phyloP scores from a whole-genome alignment of 305 asterid species.

The Fraxinus paxiana region DNA sequence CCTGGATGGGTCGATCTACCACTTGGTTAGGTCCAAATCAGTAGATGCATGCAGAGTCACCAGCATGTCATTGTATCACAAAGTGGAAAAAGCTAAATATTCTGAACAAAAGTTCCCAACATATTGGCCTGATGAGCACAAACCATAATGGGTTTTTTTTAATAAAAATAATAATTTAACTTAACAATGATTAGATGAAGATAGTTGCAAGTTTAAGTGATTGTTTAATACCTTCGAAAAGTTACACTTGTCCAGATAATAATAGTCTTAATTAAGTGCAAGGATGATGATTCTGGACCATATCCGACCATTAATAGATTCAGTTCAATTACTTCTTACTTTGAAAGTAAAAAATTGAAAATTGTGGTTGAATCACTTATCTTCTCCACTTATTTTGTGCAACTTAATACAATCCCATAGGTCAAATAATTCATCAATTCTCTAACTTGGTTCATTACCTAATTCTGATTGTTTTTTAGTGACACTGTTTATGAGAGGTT shows the following conservation, averaged over 20 bases:
- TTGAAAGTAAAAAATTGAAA: neutral
- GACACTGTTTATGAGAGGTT: no score
- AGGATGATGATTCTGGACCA: neutral
- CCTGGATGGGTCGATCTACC: neutral
- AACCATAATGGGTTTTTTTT: neutral
- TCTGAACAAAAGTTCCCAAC: neutral
- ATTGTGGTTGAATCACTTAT: neutral
- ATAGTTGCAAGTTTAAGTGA: neutral
- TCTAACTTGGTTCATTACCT: no score
- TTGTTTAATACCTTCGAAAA: neutral
- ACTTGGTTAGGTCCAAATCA: neutral
- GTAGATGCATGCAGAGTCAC: neutral
- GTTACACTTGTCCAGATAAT: neutral
- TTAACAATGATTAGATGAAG: neutral
- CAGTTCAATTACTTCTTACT: neutral
- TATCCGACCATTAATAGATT: neutral
- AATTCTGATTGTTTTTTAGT: no score
- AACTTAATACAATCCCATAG: neutral
- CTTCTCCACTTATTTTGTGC: neutral
- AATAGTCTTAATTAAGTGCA: neutral
- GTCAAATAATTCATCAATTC: no score
- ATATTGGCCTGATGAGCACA: neutral
- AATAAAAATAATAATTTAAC: neutral
- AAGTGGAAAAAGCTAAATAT: neutral
- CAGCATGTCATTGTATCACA: neutral